These are phyloP conservation scores for Incumbomyces delicatus DNA, from an alignment of 2,329 filamentous ascomycete species.

Conservation along the genomic window DNA sequence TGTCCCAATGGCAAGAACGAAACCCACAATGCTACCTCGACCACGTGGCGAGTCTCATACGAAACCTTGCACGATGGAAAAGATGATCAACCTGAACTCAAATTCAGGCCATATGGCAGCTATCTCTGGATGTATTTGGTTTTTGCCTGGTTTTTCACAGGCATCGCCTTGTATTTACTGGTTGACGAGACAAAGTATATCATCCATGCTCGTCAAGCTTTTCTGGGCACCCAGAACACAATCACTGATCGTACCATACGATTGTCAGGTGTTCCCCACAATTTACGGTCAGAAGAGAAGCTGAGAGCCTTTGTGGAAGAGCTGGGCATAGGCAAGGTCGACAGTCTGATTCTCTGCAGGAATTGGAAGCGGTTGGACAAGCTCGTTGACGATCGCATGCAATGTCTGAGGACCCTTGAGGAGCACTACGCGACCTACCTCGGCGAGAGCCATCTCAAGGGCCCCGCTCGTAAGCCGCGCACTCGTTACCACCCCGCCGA, in stretches of 20 bases:
- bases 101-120: slow-evolving; percentile 28
- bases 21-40: slow-evolving; percentile 20
- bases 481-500: slow-evolving; percentile 39
- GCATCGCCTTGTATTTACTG: slow-evolving; percentile 70
- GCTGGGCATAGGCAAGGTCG: slow-evolving; percentile 79
- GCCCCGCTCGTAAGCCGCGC: slow-evolving; percentile 22
- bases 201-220: slow-evolving; percentile 77
- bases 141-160: slow-evolving; percentile 91
- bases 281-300: slow-evolving; percentile 68
- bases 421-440: slow-evolving; percentile 70
- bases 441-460: slow-evolving; percentile 42
- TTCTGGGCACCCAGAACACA: slow-evolving; percentile 87
- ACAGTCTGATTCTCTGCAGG: slow-evolving; percentile 74
- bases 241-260: slow-evolving; percentile 90
- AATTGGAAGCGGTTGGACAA: slow-evolving; percentile 77
- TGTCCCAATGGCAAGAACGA: slow-evolving; percentile 16
- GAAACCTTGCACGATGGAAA: slow-evolving; percentile 25
- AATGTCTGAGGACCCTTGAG: slow-evolving; percentile 63
- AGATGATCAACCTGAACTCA: slow-evolving; percentile 16
- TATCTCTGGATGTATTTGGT: slow-evolving; percentile 88
- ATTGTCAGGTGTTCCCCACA: slow-evolving; percentile 72
- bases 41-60: slow-evolving; percentile 19
- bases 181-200: slow-evolving; percentile 74
- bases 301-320: slow-evolving; percentile 83
- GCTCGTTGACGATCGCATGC: slow-evolving; percentile 58